Base-by-base conservation (phyloP, 2,329 filamentous ascomycete genomes). In the Blastomyces emzantsi region DNA sequence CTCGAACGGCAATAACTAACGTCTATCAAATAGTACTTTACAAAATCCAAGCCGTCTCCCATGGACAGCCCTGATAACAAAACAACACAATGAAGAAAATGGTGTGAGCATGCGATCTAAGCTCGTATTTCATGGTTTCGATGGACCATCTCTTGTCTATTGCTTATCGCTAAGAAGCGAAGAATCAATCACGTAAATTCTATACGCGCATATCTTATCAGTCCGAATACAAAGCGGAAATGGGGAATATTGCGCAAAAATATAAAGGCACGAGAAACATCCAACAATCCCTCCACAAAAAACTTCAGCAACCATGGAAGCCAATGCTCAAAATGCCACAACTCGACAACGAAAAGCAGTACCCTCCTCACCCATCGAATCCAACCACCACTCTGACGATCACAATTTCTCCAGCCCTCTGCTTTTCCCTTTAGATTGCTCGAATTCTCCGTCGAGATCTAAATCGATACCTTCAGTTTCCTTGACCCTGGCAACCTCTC, bases 391-490 rank as follows among this genome's bases (percentile, higher is more conserved):
- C n/a, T 6, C n/a, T 6, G 8, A 22, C 25, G n/a, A 22, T 58
- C 49, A 66, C 43, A 66, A 62, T 25, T 60, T 62, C 57, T 55
- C 61, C 25, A 57, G 41, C 52, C 64, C 47, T 55, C 62, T 49
- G 49, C 30, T 3, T 63, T 25, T 52, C 39, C 19, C 30, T 63
- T 25, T 52, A n/a, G 9, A 39, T 28, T 55, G 49, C 61, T 62
- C 64, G n/a, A 49, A 64, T 55, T 52, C 33, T 19, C 45, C 61
- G 56, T 69, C 68, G 25, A 67, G 66, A 41, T 71, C 70, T 62
- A 78, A 69, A 68, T 75, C 72, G 28, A 78, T 65, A 2, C 77
- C 75, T 62, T 77, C 73, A 7, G 71, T 72, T 64, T 70, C 67
- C 63, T 68, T 72, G 30, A 79, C 68, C 49, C 71, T 70, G 54